Conservation (phyloP, 2,329 filamentous ascomycete species). For the Cladorrhinum sp. region DNA sequence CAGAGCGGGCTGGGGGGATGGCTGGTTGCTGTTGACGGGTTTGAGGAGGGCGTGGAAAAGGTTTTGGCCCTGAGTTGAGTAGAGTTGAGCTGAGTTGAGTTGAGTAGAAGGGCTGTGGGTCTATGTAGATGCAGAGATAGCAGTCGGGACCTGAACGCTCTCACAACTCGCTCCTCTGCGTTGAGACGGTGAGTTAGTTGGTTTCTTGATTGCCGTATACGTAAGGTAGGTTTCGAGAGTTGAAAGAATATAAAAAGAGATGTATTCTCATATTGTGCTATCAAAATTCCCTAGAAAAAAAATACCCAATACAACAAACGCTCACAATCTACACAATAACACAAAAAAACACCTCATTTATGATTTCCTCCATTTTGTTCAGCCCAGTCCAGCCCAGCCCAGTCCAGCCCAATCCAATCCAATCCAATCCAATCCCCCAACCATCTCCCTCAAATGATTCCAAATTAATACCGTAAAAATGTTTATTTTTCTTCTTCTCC, state of each 20-base stretch:
- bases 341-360: not conserved
- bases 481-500: not conserved
- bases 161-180: too few species aligned
- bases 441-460: not conserved
- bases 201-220: too few species aligned
- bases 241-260: too few species aligned
- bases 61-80: constrained; percentile 51
- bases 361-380: not conserved
- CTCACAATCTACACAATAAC: too few species aligned
- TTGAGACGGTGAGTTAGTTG: too few species aligned
- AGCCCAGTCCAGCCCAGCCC: too few species aligned
- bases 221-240: too few species aligned
- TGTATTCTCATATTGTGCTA: not conserved
- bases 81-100: not conserved
- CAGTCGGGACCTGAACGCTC: too few species aligned
- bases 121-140: too few species aligned
- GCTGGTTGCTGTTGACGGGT: constrained; percentile 65
- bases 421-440: not conserved
- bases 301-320: not conserved
- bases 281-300: not conserved
- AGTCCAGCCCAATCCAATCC: not conserved
- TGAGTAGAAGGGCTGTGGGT: too few species aligned
- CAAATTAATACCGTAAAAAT: not conserved
- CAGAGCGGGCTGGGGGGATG: constrained; percentile 60
- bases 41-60: constrained; percentile 68